Evolutionary conservation across 768 basidiomycete species (phyloP).

Genomic region (Sporobolomyces roseus): DNA sequence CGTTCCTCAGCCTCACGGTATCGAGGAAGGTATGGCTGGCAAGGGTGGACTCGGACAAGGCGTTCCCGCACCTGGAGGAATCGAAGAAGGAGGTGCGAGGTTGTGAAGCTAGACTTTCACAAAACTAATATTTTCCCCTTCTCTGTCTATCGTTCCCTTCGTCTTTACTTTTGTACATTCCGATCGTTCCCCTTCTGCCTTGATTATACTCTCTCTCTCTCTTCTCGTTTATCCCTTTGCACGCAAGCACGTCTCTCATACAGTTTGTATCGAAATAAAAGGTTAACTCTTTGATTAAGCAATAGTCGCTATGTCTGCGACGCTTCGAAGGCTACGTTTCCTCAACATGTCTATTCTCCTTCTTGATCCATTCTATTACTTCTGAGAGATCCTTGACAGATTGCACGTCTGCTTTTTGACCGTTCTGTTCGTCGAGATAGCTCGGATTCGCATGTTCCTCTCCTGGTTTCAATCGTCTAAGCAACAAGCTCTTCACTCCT

Average conservation of each 20-base stretch:
- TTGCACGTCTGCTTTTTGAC: not conserved
- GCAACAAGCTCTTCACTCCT: conserved; percentile 17
- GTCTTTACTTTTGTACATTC: not conserved
- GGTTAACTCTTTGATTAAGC: not conserved
- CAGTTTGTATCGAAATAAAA: conserved; percentile 15
- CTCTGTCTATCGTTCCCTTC: not conserved
- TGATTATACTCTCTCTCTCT: not conserved
- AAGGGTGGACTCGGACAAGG: conserved; percentile 27
- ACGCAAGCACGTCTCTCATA: not conserved
- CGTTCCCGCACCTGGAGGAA: conserved; percentile 20
- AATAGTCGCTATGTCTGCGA: not conserved
- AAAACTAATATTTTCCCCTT: not conserved
- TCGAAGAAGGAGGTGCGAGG: conserved; percentile 28
- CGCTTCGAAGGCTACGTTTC: not conserved
- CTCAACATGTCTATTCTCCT: conserved; percentile 5
- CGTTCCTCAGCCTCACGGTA: conserved; percentile 8
- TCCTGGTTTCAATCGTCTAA: not conserved
- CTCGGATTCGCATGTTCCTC: conserved; percentile 2
- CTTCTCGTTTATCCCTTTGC: too few relatives aligned
- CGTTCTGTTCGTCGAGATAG: conserved; percentile 22
- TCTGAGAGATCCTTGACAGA: conserved; percentile 4
- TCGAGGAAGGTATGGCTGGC: conserved; percentile 27
- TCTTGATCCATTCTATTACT: conserved; percentile 1
- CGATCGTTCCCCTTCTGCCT: not conserved
- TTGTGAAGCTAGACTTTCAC: not conserved